Percentiles rank a stretch among this genome's conserved stretches.
Conservation (phyloP, 2,329 filamentous ascomycete species). For the Ophiocordyceps camponoti-floridani region DNA sequence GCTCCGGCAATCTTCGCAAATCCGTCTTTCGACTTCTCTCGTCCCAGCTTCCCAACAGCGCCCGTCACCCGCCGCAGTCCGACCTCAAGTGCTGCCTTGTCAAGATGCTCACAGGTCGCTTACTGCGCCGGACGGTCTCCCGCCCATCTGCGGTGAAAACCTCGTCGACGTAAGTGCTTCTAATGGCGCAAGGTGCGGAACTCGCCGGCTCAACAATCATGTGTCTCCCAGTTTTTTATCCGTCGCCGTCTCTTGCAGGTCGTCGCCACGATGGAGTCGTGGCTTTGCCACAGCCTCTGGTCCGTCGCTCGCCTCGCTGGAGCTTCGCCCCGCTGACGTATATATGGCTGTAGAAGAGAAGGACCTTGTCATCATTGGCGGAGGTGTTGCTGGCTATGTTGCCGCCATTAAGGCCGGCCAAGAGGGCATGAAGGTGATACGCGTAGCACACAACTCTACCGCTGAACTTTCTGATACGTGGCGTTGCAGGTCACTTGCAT, state of each 20-base stretch:
- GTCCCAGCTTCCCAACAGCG: not conserved
- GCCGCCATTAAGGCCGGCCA: slow-evolving; percentile 98
- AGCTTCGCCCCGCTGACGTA: not conserved
- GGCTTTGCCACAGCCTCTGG: slow-evolving; percentile 40
- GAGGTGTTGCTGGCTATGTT: slow-evolving; percentile 95
- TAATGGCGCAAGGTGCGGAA: not conserved
- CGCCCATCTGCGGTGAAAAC: slow-evolving; percentile 35
- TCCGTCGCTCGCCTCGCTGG: slow-evolving; percentile 14
- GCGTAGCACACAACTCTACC: not conserved
- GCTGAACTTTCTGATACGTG: not conserved
- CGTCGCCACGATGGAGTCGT: slow-evolving; percentile 35
- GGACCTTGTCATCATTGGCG: slow-evolving; percentile 93
- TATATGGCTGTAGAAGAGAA: slow-evolving; percentile 52
- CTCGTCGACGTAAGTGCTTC: slow-evolving; percentile 21
- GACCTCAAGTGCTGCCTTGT: slow-evolving; percentile 5
- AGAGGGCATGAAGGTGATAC: slow-evolving; percentile 74
- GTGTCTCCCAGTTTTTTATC: slow-evolving; percentile 22
- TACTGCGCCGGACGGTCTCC: slow-evolving; percentile 39
- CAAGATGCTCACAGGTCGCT: slow-evolving; percentile 42
- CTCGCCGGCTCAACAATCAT: not conserved
- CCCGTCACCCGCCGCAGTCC: slow-evolving; percentile 1
- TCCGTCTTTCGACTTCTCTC: not conserved
- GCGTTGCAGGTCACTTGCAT: slow-evolving; percentile 68
- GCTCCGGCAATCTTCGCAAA: not conserved
- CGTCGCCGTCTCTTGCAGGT: slow-evolving; percentile 19